Evolutionary conservation across 306 rosid genomes (phyloP), one percentile per base, ranked within the genome.

Genomic region (Ochetophila trinervis): DNA sequence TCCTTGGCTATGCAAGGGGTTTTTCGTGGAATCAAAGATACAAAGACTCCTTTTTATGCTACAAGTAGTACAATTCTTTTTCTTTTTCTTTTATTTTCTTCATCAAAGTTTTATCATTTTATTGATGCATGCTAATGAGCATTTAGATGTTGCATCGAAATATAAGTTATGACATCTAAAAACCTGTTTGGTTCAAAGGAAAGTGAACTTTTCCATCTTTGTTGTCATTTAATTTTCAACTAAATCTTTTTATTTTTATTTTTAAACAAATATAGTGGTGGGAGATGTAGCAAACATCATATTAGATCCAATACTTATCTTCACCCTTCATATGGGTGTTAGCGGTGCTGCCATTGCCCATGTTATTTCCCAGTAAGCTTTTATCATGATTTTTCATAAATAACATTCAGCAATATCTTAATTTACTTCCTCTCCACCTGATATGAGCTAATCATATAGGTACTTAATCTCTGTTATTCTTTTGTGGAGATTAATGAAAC

Each of bases 1-100:
- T 90, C 97, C 5, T 73, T 87, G 66, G 95, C 97, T 5, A 87
- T 82, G 84, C 97, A 90, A 60, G 97, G 95, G 67, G 83, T 90
- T 23, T 90, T 90, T 61, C 86, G 97, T 59, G 92, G 92, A 82
- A 68, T 90, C 50, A 90, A 87, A 79, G 91, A 90, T 80, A 90
- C 95, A 0, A 87, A 60, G 78, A 85, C 95, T 48, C 95, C 95
- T 63, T 76, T 82, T 73, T 84, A 80, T 66, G 92, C 95, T 37
- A 86, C 95, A 6, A 76, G 95, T 88, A 80, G 48, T 54, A 61
- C 74, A 20, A 54, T 52, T 8, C 30, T 65, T 58, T 23, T 20
- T 6, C 48, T 5, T 35, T 16, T 52, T 19, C 47, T 47, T 64
- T 34, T 15, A 19, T 13, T 32, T 79, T 58, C 89, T 75, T 11